Conservation (phyloP, 2,329 filamentous ascomycete genomes). For the Cladosporium velox region DNA sequence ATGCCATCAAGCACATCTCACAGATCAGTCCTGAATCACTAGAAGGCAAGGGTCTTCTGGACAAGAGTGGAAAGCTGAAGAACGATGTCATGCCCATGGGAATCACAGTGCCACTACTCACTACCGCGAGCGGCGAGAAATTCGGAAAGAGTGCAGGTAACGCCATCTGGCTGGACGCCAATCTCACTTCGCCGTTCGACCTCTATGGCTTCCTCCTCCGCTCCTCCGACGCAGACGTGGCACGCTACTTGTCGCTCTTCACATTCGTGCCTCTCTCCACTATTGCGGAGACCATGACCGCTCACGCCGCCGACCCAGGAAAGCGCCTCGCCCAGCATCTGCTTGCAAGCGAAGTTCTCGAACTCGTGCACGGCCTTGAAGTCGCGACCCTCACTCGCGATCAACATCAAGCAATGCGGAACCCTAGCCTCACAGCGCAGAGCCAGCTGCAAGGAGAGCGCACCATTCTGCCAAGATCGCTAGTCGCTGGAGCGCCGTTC, state of each 20-base stretch:
- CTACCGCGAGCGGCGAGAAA: constrained; percentile 81
- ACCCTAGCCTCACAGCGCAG: constrained; percentile 26
- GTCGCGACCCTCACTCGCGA: constrained; percentile 64
- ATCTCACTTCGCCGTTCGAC: constrained; percentile 79
- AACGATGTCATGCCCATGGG: constrained; percentile 64
- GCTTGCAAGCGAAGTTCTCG: constrained; percentile 79
- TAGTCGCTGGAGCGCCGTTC: constrained; percentile 33
- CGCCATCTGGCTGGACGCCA: constrained; percentile 85
- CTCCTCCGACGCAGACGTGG: constrained; percentile 77
- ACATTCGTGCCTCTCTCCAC: constrained; percentile 76
- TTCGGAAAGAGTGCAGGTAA: constrained; percentile 95
- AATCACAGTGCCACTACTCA: constrained; percentile 87
- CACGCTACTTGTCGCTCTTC: constrained; percentile 80
- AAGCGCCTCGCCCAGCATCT: constrained; percentile 78
- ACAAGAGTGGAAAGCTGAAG: constrained; percentile 41
- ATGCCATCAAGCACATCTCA: constrained; percentile 76
- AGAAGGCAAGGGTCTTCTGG: constrained; percentile 21
- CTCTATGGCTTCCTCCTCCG: constrained; percentile 88
- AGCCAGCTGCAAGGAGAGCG: constrained; percentile 37
- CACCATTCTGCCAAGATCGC: constrained; percentile 31
- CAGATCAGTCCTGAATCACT: constrained; percentile 39
- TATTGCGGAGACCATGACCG: constrained; percentile 68
- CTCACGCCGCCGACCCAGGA: constrained; percentile 68
- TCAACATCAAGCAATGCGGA: constrained; percentile 53
- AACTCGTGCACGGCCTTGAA: constrained; percentile 71